phyloP scores from a whole-genome alignment of 2,329 filamentous ascomycete species.

The Biscogniauxia sp. region DNA sequence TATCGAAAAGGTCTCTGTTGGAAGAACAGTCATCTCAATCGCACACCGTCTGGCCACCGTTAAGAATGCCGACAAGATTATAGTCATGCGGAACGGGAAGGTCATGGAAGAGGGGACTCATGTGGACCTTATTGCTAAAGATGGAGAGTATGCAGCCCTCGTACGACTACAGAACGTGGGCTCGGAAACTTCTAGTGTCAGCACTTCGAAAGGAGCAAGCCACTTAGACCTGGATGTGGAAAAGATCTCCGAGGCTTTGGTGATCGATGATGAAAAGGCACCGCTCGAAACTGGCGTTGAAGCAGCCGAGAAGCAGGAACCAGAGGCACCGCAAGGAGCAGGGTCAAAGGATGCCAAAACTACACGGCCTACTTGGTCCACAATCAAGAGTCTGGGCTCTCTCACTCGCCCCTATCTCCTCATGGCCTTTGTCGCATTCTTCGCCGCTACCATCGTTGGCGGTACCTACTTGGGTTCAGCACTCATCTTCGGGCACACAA shows the following conservation, averaged over 20 bases:
- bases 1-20: constrained; percentile 33
- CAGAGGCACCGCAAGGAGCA: constrained; percentile 7
- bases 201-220: constrained; percentile 27
- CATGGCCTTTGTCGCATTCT: constrained; percentile 39
- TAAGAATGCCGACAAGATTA: constrained; percentile 61
- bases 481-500: constrained; percentile 53
- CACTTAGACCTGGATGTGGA: constrained; percentile 38
- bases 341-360: constrained; percentile 7
- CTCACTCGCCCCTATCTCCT: constrained; percentile 40
- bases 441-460: constrained; percentile 53
- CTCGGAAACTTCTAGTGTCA: constrained; percentile 34
- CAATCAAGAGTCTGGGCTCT: constrained; percentile 36
- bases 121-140: constrained; percentile 48
- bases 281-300: constrained; percentile 2
- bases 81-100: constrained; percentile 59
- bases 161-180: constrained; percentile 32
- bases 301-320: constrained; percentile 8
- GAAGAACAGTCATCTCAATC: constrained; percentile 64
- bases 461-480: constrained; percentile 52
- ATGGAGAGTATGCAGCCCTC: constrained; percentile 32
- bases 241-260: constrained; percentile 27
- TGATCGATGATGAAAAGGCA: constrained; percentile 15
- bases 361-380: constrained; percentile 33
- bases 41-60: constrained; percentile 62
- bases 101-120: constrained; percentile 64